Evolutionary conservation across 495 filamentous ascomycete genomes (phyloP), one percentile per base, ranked within the genome.

Genomic region (Trichocladium uniseriatum): DNA sequence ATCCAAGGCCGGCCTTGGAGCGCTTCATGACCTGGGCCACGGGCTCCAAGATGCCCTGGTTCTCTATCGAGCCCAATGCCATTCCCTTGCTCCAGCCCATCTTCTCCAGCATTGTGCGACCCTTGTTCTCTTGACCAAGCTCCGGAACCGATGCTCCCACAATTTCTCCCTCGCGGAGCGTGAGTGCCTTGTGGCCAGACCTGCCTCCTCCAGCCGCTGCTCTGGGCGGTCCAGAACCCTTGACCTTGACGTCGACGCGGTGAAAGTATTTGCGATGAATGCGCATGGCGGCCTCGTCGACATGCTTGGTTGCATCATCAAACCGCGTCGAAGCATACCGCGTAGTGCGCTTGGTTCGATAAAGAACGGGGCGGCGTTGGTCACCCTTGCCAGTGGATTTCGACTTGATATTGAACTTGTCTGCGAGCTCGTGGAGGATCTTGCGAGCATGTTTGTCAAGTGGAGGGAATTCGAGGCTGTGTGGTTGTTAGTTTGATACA

Each of bases 71-170:
- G 36, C 92, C 92, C n/a, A 99, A 73, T 6, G 82, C 84, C 65
- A 82, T 97, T 5, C 92, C 92, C 38, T 78, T 82, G 51, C 75
- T 84, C 87, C 94, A 99, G 15, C 92, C 92, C 92, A 97, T 97
- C 69, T 91, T 97, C 66, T 95, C 89, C 45, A 99, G 62, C 84
- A 99, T 88, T 3, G 80, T 81, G 37, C 87, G 76, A 18, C 92
- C 92, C 55, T 76, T 83, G 52, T 95, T 99, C 40, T 86, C 88
- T 3, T 67, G 72, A 1, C 87, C 87, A 21, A 99, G 72, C 64
- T 94, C 91, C 2, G 87, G 83, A 0, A 90, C 92, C 28, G 78
- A 76, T 10, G 76, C 87, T 36, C 91, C 92, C 16, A 96, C 89
- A 37, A 94, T 69, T 48, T 96, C 88, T n/a, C 92, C 92, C 54